phyloP scores from a whole-genome alignment of 2,329 filamentous ascomycete species.

The Cyphellophora europaea region DNA sequence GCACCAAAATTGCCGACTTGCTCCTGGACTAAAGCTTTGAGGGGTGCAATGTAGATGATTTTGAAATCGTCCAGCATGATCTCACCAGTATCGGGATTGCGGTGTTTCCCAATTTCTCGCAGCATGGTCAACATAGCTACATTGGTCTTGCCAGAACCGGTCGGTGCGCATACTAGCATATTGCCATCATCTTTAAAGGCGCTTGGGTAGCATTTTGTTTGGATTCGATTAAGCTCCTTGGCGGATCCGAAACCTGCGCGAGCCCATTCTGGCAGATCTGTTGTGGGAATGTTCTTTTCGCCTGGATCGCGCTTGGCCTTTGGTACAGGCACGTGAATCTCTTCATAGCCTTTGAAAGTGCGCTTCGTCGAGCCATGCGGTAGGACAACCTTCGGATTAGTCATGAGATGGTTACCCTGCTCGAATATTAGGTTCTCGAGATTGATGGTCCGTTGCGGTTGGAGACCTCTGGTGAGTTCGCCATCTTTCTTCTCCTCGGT shows the following conservation, averaged over 20 bases:
- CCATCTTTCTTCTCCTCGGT: constrained; percentile 53
- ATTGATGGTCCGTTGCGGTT: constrained; percentile 81
- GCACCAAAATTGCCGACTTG: constrained; percentile 97
- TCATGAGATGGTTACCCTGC: constrained; percentile 98
- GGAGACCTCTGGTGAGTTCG: constrained; percentile 68
- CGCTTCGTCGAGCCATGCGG: constrained; percentile 92
- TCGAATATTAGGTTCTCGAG: constrained; percentile 95
- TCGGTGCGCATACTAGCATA: constrained; percentile 95
- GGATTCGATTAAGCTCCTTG: constrained; percentile 85
- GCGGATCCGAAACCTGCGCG: constrained; percentile 74
- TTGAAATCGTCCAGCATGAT: constrained; percentile 96
- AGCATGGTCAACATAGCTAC: constrained; percentile 96
- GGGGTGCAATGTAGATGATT: constrained; percentile 91
- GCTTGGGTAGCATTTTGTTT: constrained; percentile 83
- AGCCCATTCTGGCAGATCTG: constrained; percentile 88
- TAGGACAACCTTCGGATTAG: constrained; percentile 89
- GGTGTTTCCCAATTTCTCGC: constrained; percentile 91
- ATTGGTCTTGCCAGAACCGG: constrained; percentile 96
- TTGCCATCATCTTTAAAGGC: constrained; percentile 94
- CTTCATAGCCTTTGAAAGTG: constrained; percentile 95
- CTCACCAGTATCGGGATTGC: constrained; percentile 79
- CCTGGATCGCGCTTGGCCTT: constrained; percentile 75
- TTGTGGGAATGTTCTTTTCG: constrained; percentile 73
- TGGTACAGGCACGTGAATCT: constrained; percentile 91
- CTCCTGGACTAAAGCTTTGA: constrained; percentile 94